A percentile compares a stretch with the other conserved stretches of the same genome.
Conservation (phyloP, 129 eudicot genomes). For the Artemisia tridentata region DNA sequence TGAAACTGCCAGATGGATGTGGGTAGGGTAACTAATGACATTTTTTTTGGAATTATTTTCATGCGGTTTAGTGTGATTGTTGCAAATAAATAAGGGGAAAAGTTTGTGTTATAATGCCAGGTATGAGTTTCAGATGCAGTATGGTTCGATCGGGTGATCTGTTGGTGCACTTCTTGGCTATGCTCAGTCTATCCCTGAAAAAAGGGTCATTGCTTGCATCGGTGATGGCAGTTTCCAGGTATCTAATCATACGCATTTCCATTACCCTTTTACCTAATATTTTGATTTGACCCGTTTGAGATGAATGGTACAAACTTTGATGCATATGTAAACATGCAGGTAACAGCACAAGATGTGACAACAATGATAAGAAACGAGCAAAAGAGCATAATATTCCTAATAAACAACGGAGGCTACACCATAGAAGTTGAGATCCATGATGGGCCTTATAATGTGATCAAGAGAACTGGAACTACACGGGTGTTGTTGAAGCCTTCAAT, state of each 20-base stretch:
- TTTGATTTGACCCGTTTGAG: no score
- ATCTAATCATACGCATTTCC: not conserved
- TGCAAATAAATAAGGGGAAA: constrained; percentile 30
- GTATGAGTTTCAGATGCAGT: constrained; percentile 71
- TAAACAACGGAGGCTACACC: constrained; percentile 57
- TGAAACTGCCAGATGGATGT: constrained; percentile 52
- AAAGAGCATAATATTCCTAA: constrained; percentile 45
- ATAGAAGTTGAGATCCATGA: constrained; percentile 61
- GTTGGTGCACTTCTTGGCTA: constrained; percentile 68
- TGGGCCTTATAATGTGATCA: constrained; percentile 54
- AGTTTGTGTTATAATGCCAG: constrained; percentile 44
- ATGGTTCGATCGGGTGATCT: constrained; percentile 71
- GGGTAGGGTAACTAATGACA: constrained; percentile 39
- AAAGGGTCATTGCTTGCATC: constrained; percentile 48
- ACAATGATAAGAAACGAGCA: constrained; percentile 50
- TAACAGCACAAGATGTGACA: constrained; percentile 54
- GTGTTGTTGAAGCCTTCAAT: constrained; percentile 44
- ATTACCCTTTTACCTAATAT: not conserved
- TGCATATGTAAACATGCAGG: constrained; percentile 22
- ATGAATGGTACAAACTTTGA: not conserved
- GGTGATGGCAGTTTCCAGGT: constrained; percentile 61
- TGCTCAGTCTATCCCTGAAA: constrained; percentile 53
- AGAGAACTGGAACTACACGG: constrained; percentile 64
- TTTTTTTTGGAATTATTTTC: not conserved
- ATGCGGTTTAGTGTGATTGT: constrained; percentile 12